These are phyloP conservation scores for Tricholoma bakamatsutake DNA, from an alignment of 768 basidiomycete genomes.

Conservation along the genomic window DNA sequence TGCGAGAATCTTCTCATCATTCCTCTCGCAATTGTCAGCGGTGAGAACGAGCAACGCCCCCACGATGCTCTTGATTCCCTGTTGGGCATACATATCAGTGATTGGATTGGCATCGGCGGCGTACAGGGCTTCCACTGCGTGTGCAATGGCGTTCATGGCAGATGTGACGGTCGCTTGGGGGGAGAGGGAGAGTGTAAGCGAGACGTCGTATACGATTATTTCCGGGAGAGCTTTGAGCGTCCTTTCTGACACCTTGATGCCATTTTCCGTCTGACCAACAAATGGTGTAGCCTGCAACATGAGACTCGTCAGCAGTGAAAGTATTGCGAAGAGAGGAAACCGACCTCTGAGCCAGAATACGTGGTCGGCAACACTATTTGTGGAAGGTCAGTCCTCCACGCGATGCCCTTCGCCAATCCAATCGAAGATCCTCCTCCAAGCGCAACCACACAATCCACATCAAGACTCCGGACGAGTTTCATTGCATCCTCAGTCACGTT, in stretches of 20 bases:
- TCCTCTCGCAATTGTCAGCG: background rate
- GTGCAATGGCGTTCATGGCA: slow-evolving; percentile 37
- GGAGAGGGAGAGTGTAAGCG: slow-evolving; percentile 31
- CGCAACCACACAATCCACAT: too few species aligned
- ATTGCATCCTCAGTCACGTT: slow-evolving; percentile 31
- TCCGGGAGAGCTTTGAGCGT: slow-evolving; percentile 31
- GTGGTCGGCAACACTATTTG: slow-evolving; percentile 36
- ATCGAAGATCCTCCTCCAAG: slow-evolving; percentile 34
- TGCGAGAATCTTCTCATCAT: slow-evolving; percentile 19
- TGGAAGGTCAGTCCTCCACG: slow-evolving; percentile 31
- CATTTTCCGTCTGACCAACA: slow-evolving; percentile 34
- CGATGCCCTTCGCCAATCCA: slow-evolving; percentile 35
- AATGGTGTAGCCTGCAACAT: slow-evolving; percentile 27
- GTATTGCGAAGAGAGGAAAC: background rate
- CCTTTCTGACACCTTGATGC: slow-evolving; percentile 33
- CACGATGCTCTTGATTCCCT: slow-evolving; percentile 29
- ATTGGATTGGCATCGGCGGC: slow-evolving; percentile 32
- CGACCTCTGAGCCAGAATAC: slow-evolving; percentile 33
- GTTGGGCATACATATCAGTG: slow-evolving; percentile 27
- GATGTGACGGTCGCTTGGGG: slow-evolving; percentile 28
- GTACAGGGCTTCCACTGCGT: slow-evolving; percentile 34
- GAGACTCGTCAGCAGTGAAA: background rate
- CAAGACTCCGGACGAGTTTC: too few species aligned
- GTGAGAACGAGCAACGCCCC: slow-evolving; percentile 25
- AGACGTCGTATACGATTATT: slow-evolving; percentile 35